These are phyloP conservation scores for Alternaria conjuncta DNA, from an alignment of 2,329 filamentous ascomycete species.

Conservation along the genomic window DNA sequence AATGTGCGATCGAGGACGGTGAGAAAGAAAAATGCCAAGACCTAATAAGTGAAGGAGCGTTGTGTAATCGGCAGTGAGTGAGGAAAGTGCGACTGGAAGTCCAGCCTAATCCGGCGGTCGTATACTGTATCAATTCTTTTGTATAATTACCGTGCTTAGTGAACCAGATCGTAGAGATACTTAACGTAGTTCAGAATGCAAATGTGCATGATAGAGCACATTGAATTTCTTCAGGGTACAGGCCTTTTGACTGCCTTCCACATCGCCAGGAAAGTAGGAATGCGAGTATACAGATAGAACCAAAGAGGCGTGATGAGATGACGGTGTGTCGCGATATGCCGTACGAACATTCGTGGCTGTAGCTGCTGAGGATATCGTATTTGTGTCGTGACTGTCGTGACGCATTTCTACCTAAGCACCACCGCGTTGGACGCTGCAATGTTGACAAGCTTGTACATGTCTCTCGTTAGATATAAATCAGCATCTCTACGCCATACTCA, in stretches of 20 bases:
- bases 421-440: not conserved
- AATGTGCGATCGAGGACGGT: not conserved
- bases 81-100: not conserved
- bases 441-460: not conserved
- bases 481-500: too few species aligned
- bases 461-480: not conserved
- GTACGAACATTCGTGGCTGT: not conserved
- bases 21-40: slow-evolving; percentile 3
- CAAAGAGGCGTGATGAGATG: not conserved
- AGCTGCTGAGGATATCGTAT: not conserved
- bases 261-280: not conserved
- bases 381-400: not conserved
- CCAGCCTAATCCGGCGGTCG: not conserved
- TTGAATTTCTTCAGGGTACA: not conserved
- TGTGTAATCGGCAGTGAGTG: not conserved
- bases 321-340: not conserved
- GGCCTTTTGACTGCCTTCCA: not conserved
- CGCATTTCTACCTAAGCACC: not conserved
- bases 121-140: not conserved
- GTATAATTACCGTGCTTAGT: not conserved
- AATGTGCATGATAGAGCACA: not conserved
- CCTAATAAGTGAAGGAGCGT: not conserved
- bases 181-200: not conserved
- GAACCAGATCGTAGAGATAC: not conserved
- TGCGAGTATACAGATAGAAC: not conserved